phyloP scores from a whole-genome alignment of 2,329 filamentous ascomycete species.

The Beauveria caledonica region DNA sequence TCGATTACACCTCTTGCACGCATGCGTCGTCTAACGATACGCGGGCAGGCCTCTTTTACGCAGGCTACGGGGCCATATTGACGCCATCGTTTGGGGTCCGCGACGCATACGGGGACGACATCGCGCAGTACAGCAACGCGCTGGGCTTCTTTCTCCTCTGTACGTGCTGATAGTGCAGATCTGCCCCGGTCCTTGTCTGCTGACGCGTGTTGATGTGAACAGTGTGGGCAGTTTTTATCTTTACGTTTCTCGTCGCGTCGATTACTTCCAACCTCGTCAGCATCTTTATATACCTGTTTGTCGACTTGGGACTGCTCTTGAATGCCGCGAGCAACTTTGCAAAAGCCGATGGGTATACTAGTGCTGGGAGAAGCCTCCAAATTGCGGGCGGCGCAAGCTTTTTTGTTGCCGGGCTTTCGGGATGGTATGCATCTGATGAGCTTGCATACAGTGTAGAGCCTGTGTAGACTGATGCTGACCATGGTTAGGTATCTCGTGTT shows the following conservation, averaged over 20 bases:
- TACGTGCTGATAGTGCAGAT: neutral
- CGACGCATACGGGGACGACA: conserved; percentile 19
- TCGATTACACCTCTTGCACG: neutral
- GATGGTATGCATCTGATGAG: conserved; percentile 15
- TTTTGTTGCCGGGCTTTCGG: conserved; percentile 20
- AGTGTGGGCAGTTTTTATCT: conserved; percentile 21
- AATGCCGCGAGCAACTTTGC: conserved; percentile 20
- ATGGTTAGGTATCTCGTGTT: conserved; percentile 19
- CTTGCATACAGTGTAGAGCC: neutral
- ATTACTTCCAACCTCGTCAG: conserved; percentile 18
- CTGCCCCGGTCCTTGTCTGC: no score
- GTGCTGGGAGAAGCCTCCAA: conserved; percentile 14
- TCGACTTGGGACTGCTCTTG: conserved; percentile 17
- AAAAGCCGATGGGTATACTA: conserved; percentile 16
- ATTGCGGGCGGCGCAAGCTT: conserved; percentile 19
- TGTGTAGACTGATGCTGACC: neutral
- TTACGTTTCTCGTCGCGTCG: conserved; percentile 19
- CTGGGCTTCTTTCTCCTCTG: conserved; percentile 20
- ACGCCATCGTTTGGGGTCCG: conserved; percentile 19
- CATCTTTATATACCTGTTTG: conserved; percentile 19
- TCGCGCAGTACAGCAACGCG: conserved; percentile 19
- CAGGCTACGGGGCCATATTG: conserved; percentile 19
- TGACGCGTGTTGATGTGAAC: neutral
- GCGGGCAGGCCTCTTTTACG: conserved; percentile 19
- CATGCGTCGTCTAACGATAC: neutral